Percentiles rank a stretch among this genome's conserved stretches.
Conservation (phyloP, 208 protist species). For the Crithidia fasciculata region DNA sequence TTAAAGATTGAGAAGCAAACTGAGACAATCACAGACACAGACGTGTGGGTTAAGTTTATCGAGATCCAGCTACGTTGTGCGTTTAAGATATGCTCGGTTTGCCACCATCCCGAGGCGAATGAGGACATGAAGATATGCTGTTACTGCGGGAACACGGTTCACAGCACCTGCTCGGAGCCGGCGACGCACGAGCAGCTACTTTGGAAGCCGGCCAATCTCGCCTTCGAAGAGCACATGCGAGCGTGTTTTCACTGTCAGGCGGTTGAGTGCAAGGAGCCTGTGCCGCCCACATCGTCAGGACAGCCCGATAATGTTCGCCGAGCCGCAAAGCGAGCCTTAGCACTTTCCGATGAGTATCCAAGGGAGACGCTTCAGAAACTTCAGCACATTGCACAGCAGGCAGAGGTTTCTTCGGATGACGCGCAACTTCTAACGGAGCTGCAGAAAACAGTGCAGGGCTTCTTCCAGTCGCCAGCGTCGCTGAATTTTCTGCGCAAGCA, state of each 20-base stretch:
- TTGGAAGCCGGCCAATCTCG: conserved; percentile 71
- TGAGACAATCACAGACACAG: conserved; percentile 42
- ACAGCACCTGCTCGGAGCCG: conserved; percentile 54
- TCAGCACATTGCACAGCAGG: conserved; percentile 8
- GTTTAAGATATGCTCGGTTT: conserved; percentile 77
- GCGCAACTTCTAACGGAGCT: conserved; percentile 38
- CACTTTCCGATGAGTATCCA: conserved; percentile 61
- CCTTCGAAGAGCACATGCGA: conserved; percentile 46
- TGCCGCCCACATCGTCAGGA: background rate
- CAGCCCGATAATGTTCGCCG: conserved; percentile 51
- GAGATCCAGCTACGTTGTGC: conserved; percentile 59
- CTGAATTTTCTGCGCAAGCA: conserved; percentile 48
- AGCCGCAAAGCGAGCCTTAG: conserved; percentile 46
- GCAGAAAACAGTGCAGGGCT: conserved; percentile 34
- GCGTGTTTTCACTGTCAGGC: conserved; percentile 68
- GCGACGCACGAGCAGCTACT: conserved; percentile 52
- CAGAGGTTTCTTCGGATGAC: conserved; percentile 22
- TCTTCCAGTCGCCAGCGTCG: conserved; percentile 64
- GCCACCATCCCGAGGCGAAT: conserved; percentile 60
- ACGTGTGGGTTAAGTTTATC: conserved; percentile 76
- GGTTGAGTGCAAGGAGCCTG: conserved; percentile 21
- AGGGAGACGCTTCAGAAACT: conserved; percentile 22
- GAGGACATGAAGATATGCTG: conserved; percentile 81
- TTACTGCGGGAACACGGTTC: conserved; percentile 73
- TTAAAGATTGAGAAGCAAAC: conserved; percentile 42